Conservation (phyloP, 805 yeast species). For the Zygoascus ofunaensis region DNA sequence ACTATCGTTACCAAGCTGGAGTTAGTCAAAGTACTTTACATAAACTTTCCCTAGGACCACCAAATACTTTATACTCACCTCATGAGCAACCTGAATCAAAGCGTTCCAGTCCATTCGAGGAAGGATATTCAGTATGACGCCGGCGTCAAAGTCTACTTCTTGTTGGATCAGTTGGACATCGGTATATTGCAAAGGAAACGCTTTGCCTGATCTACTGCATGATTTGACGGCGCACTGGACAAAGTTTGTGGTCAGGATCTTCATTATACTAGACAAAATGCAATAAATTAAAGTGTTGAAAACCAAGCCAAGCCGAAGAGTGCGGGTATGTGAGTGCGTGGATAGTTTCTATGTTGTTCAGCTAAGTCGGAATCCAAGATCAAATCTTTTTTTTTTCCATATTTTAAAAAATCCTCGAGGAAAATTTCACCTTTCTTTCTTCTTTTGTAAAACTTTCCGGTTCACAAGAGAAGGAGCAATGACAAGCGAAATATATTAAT, state of each 20-base stretch:
- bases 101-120: slow-evolving; percentile 88
- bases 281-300: too few species aligned
- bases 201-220: slow-evolving; percentile 63
- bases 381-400: background rate
- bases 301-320: too few species aligned
- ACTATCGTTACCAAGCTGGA: slow-evolving; percentile 46
- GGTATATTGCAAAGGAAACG: slow-evolving; percentile 73
- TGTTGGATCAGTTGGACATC: slow-evolving; percentile 65
- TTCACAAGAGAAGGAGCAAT: too few species aligned
- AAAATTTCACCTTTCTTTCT: background rate
- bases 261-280: slow-evolving; percentile 42
- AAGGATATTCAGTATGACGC: slow-evolving; percentile 64
- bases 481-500: too few species aligned
- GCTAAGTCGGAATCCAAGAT: background rate
- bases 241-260: slow-evolving; percentile 90
- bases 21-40: background rate
- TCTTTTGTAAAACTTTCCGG: too few species aligned
- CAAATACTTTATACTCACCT: slow-evolving; percentile 48
- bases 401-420: background rate
- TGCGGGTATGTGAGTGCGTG: too few species aligned
- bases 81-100: slow-evolving; percentile 62
- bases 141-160: slow-evolving; percentile 73
- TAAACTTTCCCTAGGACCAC: too few species aligned
- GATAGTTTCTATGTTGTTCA: too few species aligned
- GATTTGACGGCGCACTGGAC: slow-evolving; percentile 84